phyloP scores from a whole-genome alignment of 1,284 basidiomycete genomes.

The Singerocomus inundabilis region DNA sequence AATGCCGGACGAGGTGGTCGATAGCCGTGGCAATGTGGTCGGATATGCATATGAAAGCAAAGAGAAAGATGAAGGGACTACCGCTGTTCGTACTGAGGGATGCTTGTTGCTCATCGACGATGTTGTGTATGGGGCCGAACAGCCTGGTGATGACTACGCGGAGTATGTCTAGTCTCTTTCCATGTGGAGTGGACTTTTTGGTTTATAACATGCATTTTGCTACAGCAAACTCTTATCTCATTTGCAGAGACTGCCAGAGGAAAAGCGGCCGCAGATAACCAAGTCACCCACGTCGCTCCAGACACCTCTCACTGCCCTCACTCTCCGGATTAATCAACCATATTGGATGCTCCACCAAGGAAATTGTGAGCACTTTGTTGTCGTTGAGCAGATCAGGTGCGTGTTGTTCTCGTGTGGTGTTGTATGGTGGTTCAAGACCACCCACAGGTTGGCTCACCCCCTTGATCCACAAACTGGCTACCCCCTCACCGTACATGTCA shows the following conservation, averaged over 20 bases:
- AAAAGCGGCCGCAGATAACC: constrained; percentile 33
- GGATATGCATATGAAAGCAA: constrained; percentile 33
- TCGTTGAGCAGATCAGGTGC: constrained; percentile 72
- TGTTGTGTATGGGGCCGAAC: constrained; percentile 54
- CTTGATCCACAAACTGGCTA: constrained; percentile 56
- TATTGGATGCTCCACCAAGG: constrained; percentile 81
- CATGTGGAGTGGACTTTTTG: background rate
- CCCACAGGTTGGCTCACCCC: constrained; percentile 52
- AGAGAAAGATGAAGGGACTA: constrained; percentile 17
- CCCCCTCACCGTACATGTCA: constrained; percentile 63
- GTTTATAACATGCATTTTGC: background rate
- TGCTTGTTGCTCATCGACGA: constrained; percentile 61
- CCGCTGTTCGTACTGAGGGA: constrained; percentile 28
- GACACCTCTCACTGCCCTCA: constrained; percentile 51
- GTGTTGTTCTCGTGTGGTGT: constrained; percentile 12
- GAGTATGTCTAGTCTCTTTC: constrained; percentile 42
- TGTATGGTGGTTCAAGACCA: background rate
- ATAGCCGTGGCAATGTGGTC: constrained; percentile 35
- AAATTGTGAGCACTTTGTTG: constrained; percentile 76
- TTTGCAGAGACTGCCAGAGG: constrained; percentile 37
- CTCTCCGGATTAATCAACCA: constrained; percentile 64
- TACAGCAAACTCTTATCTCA: constrained; percentile 53
- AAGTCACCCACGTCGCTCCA: constrained; percentile 49
- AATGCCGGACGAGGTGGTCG: constrained; percentile 41
- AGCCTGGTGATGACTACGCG: constrained; percentile 50